Conservation (phyloP, 805 yeast species). For the Pichia heedii region DNA sequence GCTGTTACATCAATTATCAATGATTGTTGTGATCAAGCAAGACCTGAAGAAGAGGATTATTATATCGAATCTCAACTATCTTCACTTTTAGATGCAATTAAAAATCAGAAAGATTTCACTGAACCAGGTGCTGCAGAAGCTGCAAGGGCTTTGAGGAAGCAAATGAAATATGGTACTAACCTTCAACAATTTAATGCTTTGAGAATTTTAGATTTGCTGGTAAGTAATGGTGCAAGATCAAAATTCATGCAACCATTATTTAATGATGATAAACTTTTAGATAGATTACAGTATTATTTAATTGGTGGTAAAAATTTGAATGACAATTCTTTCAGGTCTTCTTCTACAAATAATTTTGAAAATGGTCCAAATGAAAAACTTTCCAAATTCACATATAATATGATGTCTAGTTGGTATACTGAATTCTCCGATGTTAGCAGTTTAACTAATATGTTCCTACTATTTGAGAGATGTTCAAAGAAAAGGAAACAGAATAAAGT, state of each 20-base stretch:
- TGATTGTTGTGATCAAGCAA: slow-evolving; percentile 35
- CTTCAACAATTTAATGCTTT: slow-evolving; percentile 62
- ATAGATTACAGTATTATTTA: slow-evolving; percentile 45
- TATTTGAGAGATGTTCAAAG: slow-evolving; percentile 28
- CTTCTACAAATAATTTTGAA: background rate
- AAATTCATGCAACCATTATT: slow-evolving; percentile 39
- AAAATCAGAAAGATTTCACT: slow-evolving; percentile 21
- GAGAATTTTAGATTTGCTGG: slow-evolving; percentile 45
- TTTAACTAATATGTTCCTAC: slow-evolving; percentile 37
- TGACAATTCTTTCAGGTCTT: background rate
- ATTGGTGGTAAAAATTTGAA: slow-evolving; percentile 22
- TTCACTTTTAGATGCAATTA: slow-evolving; percentile 49
- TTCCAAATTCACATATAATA: slow-evolving; percentile 29
- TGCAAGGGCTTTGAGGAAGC: slow-evolving; percentile 84
- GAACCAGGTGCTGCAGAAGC: slow-evolving; percentile 57
- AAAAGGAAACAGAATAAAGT: background rate
- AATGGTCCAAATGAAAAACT: slow-evolving; percentile 2
- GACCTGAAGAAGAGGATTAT: slow-evolving; percentile 35
- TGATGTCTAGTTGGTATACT: slow-evolving; percentile 60
- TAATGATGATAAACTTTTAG: slow-evolving; percentile 59
- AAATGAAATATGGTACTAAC: slow-evolving; percentile 71
- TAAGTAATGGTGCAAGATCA: slow-evolving; percentile 43
- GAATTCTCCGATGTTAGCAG: slow-evolving; percentile 44
- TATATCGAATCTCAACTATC: slow-evolving; percentile 37
- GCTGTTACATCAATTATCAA: slow-evolving; percentile 60